Conservation (phyloP, 352 stramenopile species). For the Hyaloperonospora brassicae region DNA sequence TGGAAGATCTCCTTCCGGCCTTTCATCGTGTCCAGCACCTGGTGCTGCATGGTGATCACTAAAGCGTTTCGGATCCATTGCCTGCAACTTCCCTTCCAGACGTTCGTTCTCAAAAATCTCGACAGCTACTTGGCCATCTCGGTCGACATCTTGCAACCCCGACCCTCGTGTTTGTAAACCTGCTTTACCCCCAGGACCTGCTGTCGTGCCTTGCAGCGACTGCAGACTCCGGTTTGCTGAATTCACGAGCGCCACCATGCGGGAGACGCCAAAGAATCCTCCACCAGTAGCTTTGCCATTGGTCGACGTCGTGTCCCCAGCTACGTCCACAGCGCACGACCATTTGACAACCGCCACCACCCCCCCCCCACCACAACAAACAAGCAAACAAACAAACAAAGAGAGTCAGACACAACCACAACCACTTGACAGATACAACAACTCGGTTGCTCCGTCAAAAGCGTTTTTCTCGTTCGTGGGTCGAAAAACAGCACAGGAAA, state of each 20-base stretch:
- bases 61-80: slow-evolving; percentile 64
- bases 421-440: too few relatives aligned
- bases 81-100: slow-evolving; percentile 61
- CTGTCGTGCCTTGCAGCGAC: slow-evolving; percentile 49
- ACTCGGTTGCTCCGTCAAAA: too few relatives aligned
- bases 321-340: slow-evolving; percentile 2
- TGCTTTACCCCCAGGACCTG: slow-evolving; percentile 16
- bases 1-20: slow-evolving; percentile 56
- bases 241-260: slow-evolving; percentile 60
- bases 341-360: slow-evolving; percentile 3
- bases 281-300: slow-evolving; percentile 33
- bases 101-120: slow-evolving; percentile 85
- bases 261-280: slow-evolving; percentile 63
- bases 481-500: too few relatives aligned
- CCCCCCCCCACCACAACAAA: neutral
- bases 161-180: slow-evolving; percentile 34
- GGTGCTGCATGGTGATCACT: slow-evolving; percentile 52
- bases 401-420: too few relatives aligned
- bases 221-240: slow-evolving; percentile 67
- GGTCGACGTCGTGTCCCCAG: slow-evolving; percentile 28
- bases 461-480: too few relatives aligned
- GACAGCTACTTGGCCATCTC: slow-evolving; percentile 59
- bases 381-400: neutral
- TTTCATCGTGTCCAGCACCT: slow-evolving; percentile 51
- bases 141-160: slow-evolving; percentile 50